These are phyloP conservation scores for Microbotryum saponariae DNA, from an alignment of 1,284 basidiomycete genomes.

Conservation along the genomic window DNA sequence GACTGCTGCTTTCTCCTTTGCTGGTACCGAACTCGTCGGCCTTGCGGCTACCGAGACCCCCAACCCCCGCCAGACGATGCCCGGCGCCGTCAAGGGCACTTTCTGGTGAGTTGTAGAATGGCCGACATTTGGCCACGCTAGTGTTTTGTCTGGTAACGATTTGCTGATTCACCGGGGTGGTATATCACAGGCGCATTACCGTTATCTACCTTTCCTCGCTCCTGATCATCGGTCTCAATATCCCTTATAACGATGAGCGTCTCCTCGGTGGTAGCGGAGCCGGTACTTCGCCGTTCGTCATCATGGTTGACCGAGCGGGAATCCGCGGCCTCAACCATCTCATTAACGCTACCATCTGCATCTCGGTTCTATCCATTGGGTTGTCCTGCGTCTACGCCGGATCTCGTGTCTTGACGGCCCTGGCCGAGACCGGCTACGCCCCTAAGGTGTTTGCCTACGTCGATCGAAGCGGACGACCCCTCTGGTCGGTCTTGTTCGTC, in stretches of 20 bases:
- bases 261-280: constrained; percentile 42
- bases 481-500: constrained; percentile 43
- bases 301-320: constrained; percentile 43
- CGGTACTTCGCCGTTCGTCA: constrained; percentile 48
- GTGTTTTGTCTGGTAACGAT: not conserved
- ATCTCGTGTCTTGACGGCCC: constrained; percentile 40
- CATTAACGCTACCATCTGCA: constrained; percentile 9
- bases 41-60: constrained; percentile 54
- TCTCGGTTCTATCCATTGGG: constrained; percentile 42
- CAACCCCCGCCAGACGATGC: constrained; percentile 47
- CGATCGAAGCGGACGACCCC: constrained; percentile 48
- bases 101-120: constrained; percentile 26
- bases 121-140: not conserved
- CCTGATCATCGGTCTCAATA: constrained; percentile 52
- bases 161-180: no score
- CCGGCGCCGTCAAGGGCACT: constrained; percentile 46
- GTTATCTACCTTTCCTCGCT: constrained; percentile 52
- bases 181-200: constrained; percentile 20
- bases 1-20: constrained; percentile 43
- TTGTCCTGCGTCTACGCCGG: constrained; percentile 43
- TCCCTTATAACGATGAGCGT: constrained; percentile 40
- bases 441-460: constrained; percentile 46
- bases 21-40: constrained; percentile 54
- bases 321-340: constrained; percentile 46
- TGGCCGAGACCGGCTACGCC: constrained; percentile 32